These are phyloP conservation scores for Inonotus hispidus DNA, from an alignment of 1,284 basidiomycete genomes.

Conservation along the genomic window DNA sequence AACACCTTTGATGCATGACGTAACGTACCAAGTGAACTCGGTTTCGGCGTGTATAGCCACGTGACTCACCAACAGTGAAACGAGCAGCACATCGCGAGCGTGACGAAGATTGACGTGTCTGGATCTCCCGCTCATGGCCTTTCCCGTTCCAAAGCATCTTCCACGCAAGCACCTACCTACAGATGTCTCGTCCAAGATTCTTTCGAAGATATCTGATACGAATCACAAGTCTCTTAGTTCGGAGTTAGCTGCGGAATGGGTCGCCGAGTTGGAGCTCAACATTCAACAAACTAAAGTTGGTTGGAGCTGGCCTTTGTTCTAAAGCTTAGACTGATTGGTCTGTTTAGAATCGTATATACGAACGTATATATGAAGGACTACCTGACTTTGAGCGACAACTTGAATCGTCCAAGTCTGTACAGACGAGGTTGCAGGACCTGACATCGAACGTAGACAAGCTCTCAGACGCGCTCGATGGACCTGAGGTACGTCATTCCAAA, in stretches of 20 bases:
- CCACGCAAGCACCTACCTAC: slow-evolving; percentile 48
- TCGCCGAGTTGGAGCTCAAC: slow-evolving; percentile 60
- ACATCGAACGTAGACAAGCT: slow-evolving; percentile 48
- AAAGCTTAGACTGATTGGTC: background rate
- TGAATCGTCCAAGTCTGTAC: slow-evolving; percentile 54
- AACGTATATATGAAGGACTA: slow-evolving; percentile 58
- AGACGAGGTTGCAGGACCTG: slow-evolving; percentile 50
- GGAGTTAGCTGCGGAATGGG: slow-evolving; percentile 58
- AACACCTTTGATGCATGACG: too few relatives aligned
- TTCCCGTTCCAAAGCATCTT: slow-evolving; percentile 63
- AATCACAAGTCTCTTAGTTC: slow-evolving; percentile 52
- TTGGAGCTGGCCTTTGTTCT: slow-evolving; percentile 2
- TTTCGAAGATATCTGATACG: slow-evolving; percentile 61
- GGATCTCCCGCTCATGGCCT: slow-evolving; percentile 57
- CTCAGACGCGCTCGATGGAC: slow-evolving; percentile 43
- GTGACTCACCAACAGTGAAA: background rate
- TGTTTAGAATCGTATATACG: slow-evolving; percentile 54
- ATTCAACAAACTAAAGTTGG: slow-evolving; percentile 63
- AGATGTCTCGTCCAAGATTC: slow-evolving; percentile 63
- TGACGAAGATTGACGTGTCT: slow-evolving; percentile 8
- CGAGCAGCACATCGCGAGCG: background rate
- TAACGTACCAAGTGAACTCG: too few relatives aligned
- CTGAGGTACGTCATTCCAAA: slow-evolving; percentile 41
- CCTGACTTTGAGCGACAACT: slow-evolving; percentile 61
- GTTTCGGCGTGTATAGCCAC: background rate